phyloP scores from a whole-genome alignment of 768 basidiomycete species.

The Kwoniella newhampshirensis region DNA sequence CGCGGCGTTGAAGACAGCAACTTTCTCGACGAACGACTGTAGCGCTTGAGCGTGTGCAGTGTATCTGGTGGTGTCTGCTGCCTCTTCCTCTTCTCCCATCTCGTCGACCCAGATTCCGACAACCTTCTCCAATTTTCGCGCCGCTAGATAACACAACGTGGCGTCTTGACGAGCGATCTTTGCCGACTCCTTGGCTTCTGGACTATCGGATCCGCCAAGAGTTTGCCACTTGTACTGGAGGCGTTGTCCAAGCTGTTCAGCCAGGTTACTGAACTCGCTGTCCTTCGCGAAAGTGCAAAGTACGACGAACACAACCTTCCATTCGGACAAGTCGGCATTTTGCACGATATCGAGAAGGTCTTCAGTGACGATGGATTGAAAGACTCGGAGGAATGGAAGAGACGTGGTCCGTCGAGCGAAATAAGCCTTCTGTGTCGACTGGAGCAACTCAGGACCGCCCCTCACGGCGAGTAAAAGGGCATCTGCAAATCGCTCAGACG shows the following conservation, averaged over 20 bases:
- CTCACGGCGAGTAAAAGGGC: slow-evolving; percentile 90
- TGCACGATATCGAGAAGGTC: slow-evolving; percentile 93
- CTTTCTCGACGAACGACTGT: slow-evolving; percentile 94
- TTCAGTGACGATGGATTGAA: slow-evolving; percentile 89
- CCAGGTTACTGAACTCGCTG: slow-evolving; percentile 81
- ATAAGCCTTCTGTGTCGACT: slow-evolving; percentile 86
- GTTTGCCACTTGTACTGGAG: slow-evolving; percentile 78
- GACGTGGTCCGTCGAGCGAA: slow-evolving; percentile 76
- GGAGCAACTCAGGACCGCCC: slow-evolving; percentile 81
- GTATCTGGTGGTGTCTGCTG: slow-evolving; percentile 53
- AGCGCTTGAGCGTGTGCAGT: slow-evolving; percentile 66
- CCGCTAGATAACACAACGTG: slow-evolving; percentile 88
- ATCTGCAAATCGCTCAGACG: slow-evolving; percentile 85
- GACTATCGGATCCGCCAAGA: slow-evolving; percentile 58
- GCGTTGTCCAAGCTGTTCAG: slow-evolving; percentile 85
- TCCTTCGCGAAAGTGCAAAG: slow-evolving; percentile 85
- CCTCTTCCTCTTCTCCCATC: slow-evolving; percentile 76
- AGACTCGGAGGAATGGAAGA: slow-evolving; percentile 84
- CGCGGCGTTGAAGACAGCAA: slow-evolving; percentile 84
- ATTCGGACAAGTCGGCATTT: slow-evolving; percentile 90
- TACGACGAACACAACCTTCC: slow-evolving; percentile 95
- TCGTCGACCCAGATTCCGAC: slow-evolving; percentile 91
- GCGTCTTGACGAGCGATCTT: slow-evolving; percentile 76
- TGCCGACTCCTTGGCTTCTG: slow-evolving; percentile 41
- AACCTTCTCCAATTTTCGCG: slow-evolving; percentile 79